Evolutionary conservation across 1,284 basidiomycete genomes (phyloP), one percentile per base, ranked within the genome.

Genomic region (Cutaneotrichosporon sp.): DNA sequence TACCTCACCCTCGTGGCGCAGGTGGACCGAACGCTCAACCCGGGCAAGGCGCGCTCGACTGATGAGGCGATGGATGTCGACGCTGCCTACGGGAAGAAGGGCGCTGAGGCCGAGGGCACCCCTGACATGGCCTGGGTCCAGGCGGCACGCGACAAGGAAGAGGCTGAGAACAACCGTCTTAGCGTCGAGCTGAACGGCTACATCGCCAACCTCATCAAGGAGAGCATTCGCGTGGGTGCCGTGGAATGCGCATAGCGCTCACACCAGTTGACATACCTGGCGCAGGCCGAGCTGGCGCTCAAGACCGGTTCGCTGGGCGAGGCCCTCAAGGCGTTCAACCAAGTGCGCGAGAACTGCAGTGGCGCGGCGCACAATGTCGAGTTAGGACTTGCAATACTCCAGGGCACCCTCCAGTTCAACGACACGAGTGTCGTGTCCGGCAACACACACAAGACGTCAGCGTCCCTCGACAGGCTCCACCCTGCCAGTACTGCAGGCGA

Each of bases 131-230:
- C 62, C 0, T 78, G 77, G 77, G 54, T 75, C 10, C 67, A 70
- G 43, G 46, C 61, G 46, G 64, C 60, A 8, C 54, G 46, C 24
- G 65, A 68, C 33, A 45, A 60, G 11, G 70, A 67, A 29, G 65
- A 67, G 66, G 72, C 67, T 36, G 73, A 78, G 51, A 52, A 36
- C 18, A 56, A 61, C n/a, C 67, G 66, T 46, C 64, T 77, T 56
- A 67, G 64, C 29, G 72, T 78, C 11, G 77, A 78, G 63, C 65
- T 77, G 27, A 71, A 68, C 52, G 74, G 74, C 10, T 78, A 77
- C 64, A 67, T 75, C 65, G 72, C 71, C 59, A 78, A 77, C 59
- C 66, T 78, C 27, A 77, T 77, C 69, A 77, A 75, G 55, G 76
- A 78, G 67, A 73, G 70, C 60, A 78, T 78, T 31, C 53, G 76